Conservation (phyloP, 805 yeast species). For the Ogataea methylovora region DNA sequence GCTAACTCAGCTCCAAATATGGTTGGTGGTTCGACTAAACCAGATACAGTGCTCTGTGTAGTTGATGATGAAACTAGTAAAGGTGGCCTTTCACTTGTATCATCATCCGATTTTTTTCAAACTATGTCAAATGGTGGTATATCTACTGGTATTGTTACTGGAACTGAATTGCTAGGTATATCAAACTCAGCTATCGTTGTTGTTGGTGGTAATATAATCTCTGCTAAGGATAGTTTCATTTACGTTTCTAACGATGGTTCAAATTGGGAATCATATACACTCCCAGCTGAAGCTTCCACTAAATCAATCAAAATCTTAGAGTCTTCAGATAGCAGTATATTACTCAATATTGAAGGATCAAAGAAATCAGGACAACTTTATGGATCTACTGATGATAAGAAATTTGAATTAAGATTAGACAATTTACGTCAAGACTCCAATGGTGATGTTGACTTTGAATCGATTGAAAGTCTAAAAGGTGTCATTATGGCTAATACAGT, state of each 20-base stretch:
- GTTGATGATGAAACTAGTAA: constrained; percentile 29
- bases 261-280: constrained; percentile 25
- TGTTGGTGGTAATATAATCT: constrained; percentile 22
- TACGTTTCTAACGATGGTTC: constrained; percentile 26
- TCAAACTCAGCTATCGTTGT: constrained; percentile 28
- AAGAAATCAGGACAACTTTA: constrained; percentile 2
- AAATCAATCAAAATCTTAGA: constrained; percentile 6
- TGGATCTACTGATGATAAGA: constrained; percentile 1
- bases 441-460: constrained; percentile 38
- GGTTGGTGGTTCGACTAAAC: constrained; percentile 19
- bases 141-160: constrained; percentile 21
- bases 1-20: constrained; percentile 17
- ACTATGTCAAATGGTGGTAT: constrained; percentile 25
- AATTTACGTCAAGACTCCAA: constrained; percentile 16
- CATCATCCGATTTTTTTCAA: constrained; percentile 39
- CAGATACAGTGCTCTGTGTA: constrained; percentile 35
- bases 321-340: constrained; percentile 4
- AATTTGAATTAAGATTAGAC: constrained; percentile 4
- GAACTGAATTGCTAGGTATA: constrained; percentile 26
- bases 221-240: constrained; percentile 13
- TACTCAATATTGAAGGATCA: constrained; percentile 3
- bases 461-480: constrained; percentile 37
- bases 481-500: constrained; percentile 33
- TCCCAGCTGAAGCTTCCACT: constrained; percentile 17
- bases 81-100: constrained; percentile 24